These are phyloP conservation scores for Thermomucor indicae-seudaticae DNA, from an alignment of 371 early-diverging fungal species.

Conservation along the genomic window DNA sequence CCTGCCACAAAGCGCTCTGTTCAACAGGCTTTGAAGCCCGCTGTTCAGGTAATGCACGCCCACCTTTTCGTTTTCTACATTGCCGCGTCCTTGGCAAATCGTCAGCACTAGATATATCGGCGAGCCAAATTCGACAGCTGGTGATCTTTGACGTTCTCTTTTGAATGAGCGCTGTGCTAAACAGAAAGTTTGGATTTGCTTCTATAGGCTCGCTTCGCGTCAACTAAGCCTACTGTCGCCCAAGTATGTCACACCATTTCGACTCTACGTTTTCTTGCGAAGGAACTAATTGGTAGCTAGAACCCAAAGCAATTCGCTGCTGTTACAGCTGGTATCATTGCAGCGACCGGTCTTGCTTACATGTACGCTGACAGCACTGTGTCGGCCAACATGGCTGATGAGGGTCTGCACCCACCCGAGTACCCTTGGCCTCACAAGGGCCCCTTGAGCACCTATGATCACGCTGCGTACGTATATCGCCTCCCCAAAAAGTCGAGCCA, in stretches of 20 bases:
- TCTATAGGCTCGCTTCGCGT: constrained; percentile 46
- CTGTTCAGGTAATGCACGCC: constrained; percentile 28
- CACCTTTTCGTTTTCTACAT: background rate
- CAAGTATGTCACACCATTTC: constrained; percentile 16
- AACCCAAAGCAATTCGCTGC: constrained; percentile 41
- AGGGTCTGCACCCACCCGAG: constrained; percentile 88
- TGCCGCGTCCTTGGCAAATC: background rate
- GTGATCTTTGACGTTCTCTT: background rate
- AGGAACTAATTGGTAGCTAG: constrained; percentile 18
- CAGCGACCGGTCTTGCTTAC: constrained; percentile 53
- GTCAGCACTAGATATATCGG: constrained; percentile 1
- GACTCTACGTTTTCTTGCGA: constrained; percentile 1
- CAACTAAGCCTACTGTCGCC: constrained; percentile 39
- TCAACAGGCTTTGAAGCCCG: constrained; percentile 35
- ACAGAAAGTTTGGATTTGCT: constrained; percentile 2
- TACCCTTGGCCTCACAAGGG: constrained; percentile 88
- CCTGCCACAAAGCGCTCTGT: constrained; percentile 42
- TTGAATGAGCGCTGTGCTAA: no score
- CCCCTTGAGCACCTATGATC: constrained; percentile 86
- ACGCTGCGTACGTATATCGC: constrained; percentile 81
- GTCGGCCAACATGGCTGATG: constrained; percentile 77
- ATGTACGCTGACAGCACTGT: constrained; percentile 46
- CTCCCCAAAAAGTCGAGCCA: no score
- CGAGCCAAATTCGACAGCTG: background rate
- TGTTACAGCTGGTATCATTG: constrained; percentile 56